Percentiles rank a stretch among this genome's conserved stretches.
Evolutionary conservation across 1,139 yeast species (phyloP).

Genomic region (Sugiyamaella castrensis): DNA sequence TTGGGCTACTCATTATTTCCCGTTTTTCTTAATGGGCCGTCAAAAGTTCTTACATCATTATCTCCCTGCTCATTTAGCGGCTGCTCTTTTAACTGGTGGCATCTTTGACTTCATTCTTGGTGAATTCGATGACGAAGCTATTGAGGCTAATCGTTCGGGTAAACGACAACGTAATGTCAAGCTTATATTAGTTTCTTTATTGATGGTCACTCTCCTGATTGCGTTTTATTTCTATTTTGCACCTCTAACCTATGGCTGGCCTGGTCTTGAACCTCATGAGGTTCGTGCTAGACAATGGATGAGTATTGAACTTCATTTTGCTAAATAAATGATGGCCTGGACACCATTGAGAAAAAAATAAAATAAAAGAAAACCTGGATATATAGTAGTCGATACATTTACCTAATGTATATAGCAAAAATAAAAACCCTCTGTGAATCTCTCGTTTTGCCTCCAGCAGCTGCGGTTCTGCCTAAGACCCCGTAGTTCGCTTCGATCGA

Average conservation of each 20-base stretch:
- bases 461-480: constrained; percentile 2
- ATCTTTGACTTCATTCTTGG: constrained; percentile 76
- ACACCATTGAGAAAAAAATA: constrained; percentile 1
- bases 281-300: constrained; percentile 77
- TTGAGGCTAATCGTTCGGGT: constrained; percentile 15
- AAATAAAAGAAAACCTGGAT: neutral
- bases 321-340: constrained; percentile 56
- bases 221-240: constrained; percentile 71
- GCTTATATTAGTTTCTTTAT: constrained; percentile 38
- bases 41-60: constrained; percentile 96
- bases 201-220: constrained; percentile 45
- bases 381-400: neutral
- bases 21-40: constrained; percentile 78
- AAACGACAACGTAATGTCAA: constrained; percentile 32
- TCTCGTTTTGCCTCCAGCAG: neutral
- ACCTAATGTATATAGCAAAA: neutral
- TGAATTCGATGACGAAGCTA: constrained; percentile 40
- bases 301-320: constrained; percentile 76
- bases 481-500: neutral
- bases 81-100: constrained; percentile 80
- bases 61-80: constrained; percentile 96
- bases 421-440: neutral
- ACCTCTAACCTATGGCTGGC: constrained; percentile 84
- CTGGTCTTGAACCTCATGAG: constrained; percentile 58
- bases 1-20: constrained; percentile 81